A percentile compares a stretch with the other conserved stretches of the same genome.
These are phyloP conservation scores for Chloris gayana DNA, from an alignment of 176 grass and related monocot genomes.

Conservation along the genomic window DNA sequence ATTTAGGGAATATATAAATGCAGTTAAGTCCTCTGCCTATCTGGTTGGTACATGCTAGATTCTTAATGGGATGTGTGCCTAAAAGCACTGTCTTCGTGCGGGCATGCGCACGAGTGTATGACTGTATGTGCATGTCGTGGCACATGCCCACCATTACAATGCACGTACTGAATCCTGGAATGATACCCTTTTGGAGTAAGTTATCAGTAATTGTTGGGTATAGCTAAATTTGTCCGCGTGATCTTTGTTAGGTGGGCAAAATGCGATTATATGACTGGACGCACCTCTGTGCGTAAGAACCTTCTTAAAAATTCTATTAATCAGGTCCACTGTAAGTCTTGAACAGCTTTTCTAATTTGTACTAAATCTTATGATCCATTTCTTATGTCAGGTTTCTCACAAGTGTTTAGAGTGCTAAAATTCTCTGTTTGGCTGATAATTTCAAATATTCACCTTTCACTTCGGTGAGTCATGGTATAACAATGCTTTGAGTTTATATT, in stretches of 20 bases:
- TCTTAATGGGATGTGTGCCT: constrained; percentile 54
- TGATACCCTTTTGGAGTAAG: constrained; percentile 25
- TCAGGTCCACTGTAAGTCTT: not conserved
- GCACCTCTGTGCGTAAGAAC: not conserved
- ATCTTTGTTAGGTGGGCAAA: constrained; percentile 25
- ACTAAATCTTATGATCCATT: not conserved
- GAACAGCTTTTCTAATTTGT: not conserved
- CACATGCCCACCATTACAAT: constrained; percentile 42
- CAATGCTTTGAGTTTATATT: not conserved
- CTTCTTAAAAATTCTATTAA: not conserved
- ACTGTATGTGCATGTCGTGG: constrained; percentile 39
- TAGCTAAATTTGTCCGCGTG: constrained; percentile 10
- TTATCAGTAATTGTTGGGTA: constrained; percentile 7
- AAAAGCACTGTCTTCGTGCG: constrained; percentile 43
- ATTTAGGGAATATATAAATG: constrained; percentile 41
- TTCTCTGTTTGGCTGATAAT: not conserved
- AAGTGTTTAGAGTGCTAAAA: not conserved
- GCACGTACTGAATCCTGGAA: constrained; percentile 46
- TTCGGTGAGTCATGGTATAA: constrained; percentile 6
- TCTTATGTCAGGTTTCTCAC: constrained; percentile 5
- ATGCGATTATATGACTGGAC: constrained; percentile 19
- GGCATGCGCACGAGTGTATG: constrained; percentile 46
- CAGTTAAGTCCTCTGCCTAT: constrained; percentile 33
- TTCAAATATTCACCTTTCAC: not conserved
- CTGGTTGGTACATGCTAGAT: constrained; percentile 56